A percentile compares a stretch with the other conserved stretches of the same genome.
Evolutionary conservation across 352 stramenopile genomes (phyloP).

Genomic region (Phytophthora sansomeana): DNA sequence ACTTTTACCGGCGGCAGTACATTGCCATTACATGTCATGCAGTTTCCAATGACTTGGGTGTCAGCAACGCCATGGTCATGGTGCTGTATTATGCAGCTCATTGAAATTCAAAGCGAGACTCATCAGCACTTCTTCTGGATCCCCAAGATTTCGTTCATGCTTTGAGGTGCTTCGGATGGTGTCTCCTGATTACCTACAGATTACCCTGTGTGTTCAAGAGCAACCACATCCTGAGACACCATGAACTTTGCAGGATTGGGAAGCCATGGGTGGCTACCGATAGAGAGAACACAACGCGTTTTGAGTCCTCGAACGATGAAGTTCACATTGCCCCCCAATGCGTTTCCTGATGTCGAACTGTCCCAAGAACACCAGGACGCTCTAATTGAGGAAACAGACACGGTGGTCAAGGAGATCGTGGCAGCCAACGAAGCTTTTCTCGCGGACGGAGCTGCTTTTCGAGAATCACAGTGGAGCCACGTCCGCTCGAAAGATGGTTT

Average conservation of each 20-base stretch:
- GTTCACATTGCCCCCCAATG: conserved; percentile 50
- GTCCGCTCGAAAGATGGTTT: conserved; percentile 44
- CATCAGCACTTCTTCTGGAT: not conserved
- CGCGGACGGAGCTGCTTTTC: conserved; percentile 29
- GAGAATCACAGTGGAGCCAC: conserved; percentile 38
- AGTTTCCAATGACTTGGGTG: too few species aligned
- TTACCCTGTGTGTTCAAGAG: conserved; percentile 1
- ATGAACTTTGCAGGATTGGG: conserved; percentile 20
- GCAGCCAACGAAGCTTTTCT: conserved; percentile 45
- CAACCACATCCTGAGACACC: conserved; percentile 23
- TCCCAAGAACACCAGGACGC: conserved; percentile 37
- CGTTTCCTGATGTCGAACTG: conserved; percentile 41
- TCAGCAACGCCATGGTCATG: too few species aligned
- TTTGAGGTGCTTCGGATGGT: conserved; percentile 15
- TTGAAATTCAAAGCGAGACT: not conserved
- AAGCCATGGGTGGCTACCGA: conserved; percentile 14
- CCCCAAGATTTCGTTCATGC: conserved; percentile 1
- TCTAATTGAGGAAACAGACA: conserved; percentile 45
- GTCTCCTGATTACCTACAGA: not conserved
- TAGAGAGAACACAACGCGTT: conserved; percentile 6
- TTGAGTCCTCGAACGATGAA: conserved; percentile 37
- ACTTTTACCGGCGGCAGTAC: conserved; percentile 3
- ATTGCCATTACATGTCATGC: not conserved
- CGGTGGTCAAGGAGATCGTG: conserved; percentile 53
- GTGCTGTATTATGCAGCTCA: too few species aligned